Evolutionary conservation across 768 basidiomycete genomes (phyloP), one percentile per base, ranked within the genome.

Genomic region (Amanita rimosa): DNA sequence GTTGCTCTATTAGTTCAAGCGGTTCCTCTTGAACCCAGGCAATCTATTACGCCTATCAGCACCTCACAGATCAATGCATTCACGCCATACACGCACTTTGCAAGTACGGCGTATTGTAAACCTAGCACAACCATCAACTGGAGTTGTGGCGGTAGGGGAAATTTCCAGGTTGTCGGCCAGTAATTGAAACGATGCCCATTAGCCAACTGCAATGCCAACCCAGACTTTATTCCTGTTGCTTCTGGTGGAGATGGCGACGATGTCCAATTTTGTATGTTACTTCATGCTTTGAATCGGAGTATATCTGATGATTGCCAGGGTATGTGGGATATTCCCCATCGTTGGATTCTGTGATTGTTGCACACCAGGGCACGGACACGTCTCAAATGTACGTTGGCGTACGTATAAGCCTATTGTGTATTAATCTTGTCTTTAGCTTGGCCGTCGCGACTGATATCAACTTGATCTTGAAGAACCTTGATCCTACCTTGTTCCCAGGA

Each of bases 181-280:
- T 19, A 4, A 10, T 17, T 19, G 4, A 9, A 38, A 38, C 9
- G 35, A 4, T n/a, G 3, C 17, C 4, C 19, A 38, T 38, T 17
- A 45, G 27, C 24, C 24, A 37, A 41, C 17, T 47, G 50, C 42
- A 21, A 53, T 6, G 24, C 16, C 35, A 5, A 40, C 21, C 24
- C 35, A 19, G 27, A 41, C 9, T 46, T 48, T 21, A 24, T 31
- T 22, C 74, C 75, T 8, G 58, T 70, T 9, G 73, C 70, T 8
- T 70, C 75, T 7, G 76, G 78, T 0, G 75, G 76, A 7, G 67
- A 76, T 50, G 76, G 73, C 1, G 44, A 44, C 19, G 47, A 48
- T 5, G 54, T 63, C 8, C 73, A 75, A 55, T 73, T 60, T 49
- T 79, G 77, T 71, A 26, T 11, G 8, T 8, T 16, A 3, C 22